Evolutionary conservation across 2,329 filamentous ascomycete genomes (phyloP).

Genomic region (Clonostachys rosea): DNA sequence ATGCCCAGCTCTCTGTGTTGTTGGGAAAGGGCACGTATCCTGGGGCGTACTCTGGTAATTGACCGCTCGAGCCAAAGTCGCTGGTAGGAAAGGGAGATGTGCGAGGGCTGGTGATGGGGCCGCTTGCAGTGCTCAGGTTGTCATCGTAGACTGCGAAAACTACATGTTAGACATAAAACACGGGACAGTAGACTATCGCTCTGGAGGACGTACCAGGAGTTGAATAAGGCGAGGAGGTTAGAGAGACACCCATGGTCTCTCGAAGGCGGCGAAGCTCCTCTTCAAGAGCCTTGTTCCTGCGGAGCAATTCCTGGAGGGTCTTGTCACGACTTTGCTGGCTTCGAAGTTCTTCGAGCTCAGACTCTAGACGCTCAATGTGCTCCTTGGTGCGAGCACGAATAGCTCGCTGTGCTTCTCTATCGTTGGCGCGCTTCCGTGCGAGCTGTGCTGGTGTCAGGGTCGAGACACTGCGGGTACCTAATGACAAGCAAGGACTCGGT

Average conservation of each 20-base stretch:
- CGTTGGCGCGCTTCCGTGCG: conserved; percentile 85
- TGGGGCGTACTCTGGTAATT: conserved; percentile 34
- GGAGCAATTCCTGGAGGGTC: conserved; percentile 45
- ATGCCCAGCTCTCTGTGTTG: conserved; percentile 40
- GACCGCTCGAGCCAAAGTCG: conserved; percentile 27
- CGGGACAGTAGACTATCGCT: conserved; percentile 5
- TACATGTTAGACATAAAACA: conserved; percentile 4
- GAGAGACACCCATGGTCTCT: conserved; percentile 37
- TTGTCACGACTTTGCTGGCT: conserved; percentile 41
- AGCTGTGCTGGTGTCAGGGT: conserved; percentile 85
- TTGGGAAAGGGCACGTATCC: conserved; percentile 30
- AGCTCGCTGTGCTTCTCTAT: conserved; percentile 83
- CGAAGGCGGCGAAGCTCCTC: conserved; percentile 42
- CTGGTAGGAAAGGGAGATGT: conserved; percentile 35
- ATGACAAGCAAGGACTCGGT: neutral
- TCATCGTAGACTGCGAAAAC: conserved; percentile 32
- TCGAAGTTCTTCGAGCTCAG: conserved; percentile 67
- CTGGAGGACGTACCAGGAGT: conserved; percentile 23
- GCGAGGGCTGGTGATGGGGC: conserved; percentile 35
- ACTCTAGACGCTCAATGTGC: conserved; percentile 76
- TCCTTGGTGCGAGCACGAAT: conserved; percentile 84
- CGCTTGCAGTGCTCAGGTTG: conserved; percentile 28
- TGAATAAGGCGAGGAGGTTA: conserved; percentile 33
- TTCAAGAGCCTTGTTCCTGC: conserved; percentile 48
- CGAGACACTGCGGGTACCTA: conserved; percentile 71